These are phyloP conservation scores for Candida mesenterica DNA, from an alignment of 1,139 yeast genomes.

Conservation along the genomic window DNA sequence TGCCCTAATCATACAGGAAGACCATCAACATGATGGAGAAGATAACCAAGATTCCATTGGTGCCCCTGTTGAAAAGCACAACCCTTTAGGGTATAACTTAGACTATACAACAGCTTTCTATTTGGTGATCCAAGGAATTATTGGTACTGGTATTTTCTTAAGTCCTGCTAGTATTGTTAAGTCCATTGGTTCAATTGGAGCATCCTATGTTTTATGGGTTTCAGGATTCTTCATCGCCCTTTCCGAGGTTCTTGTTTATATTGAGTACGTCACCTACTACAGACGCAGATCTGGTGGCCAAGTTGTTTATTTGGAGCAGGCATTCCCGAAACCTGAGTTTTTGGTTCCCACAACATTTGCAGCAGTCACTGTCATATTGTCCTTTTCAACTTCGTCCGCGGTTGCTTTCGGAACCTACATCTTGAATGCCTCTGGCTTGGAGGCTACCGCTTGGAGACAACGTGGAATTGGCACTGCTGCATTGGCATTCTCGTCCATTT, in stretches of 20 bases:
- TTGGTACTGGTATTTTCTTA: conserved; percentile 47
- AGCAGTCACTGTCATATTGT: conserved; percentile 38
- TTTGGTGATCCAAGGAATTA: conserved; percentile 38
- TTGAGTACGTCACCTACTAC: conserved; percentile 40
- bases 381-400: conserved; percentile 42
- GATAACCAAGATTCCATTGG: conserved; percentile 23
- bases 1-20: conserved; percentile 3
- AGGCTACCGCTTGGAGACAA: conserved; percentile 36
- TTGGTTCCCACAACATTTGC: conserved; percentile 43
- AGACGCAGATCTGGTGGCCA: conserved; percentile 41
- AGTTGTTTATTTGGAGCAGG: conserved; percentile 44
- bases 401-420: conserved; percentile 42
- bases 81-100: conserved; percentile 40
- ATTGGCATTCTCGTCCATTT: conserved; percentile 26
- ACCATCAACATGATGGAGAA: conserved; percentile 1
- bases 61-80: conserved; percentile 38
- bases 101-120: conserved; percentile 32
- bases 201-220: conserved; percentile 43
- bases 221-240: conserved; percentile 37
- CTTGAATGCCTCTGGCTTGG: conserved; percentile 34
- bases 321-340: conserved; percentile 39
- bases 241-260: conserved; percentile 32
- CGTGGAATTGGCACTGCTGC: conserved; percentile 43
- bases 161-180: conserved; percentile 37
- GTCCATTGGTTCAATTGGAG: conserved; percentile 42